Evolutionary conservation across 2,329 filamentous ascomycete genomes (phyloP), one percentile per base, ranked within the genome.

Genomic region (Diaporthe sp.): DNA sequence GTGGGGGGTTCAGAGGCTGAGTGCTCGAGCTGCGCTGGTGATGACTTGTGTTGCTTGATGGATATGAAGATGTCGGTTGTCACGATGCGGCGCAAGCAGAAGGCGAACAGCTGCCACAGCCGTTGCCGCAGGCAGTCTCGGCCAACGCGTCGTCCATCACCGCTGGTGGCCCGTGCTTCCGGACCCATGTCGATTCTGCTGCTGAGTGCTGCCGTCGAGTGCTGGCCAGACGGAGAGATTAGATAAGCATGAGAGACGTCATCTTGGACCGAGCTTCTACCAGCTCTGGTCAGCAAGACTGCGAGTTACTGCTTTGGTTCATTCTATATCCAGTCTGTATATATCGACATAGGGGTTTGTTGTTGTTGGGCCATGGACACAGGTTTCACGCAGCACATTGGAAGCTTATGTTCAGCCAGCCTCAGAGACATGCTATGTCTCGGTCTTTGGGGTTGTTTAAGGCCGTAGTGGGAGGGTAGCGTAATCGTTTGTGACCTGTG

Each of bases 91-190:
- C 75, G 75, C 75, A 76, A 76, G 75, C 73, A 75, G 70, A 71
- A 44, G 74, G 47, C 68, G 51, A 70, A 39, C 53, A 76, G 73
- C 75, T 76, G 75, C 55, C 73, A 72, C 58, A 76, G 73, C 61
- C 75, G 70, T 49, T 76, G 75, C 75, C 75, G 75, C 75, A 76
- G 75, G 75, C 75, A 76, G 75, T 73, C 63, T 49, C 61, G 75
- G 75, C 61, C 68, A 53, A 75, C 75, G 75, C 75, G 73, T 75
- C 49, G 73, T 70, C 55, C 72, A 73, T 55, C 53, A 13, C 58
- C 34, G 34, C 12, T 37, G 47, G 47, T 75, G 73, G 75, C 61
- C 75, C 73, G 70, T 75, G 75, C 75, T 76, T 61, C 75, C 28
- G 20, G 31, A 72, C 53, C 75, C 75, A 74, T 75, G 75, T 63